Evolutionary conservation across 2,329 filamentous ascomycete species (phyloP).

Genomic region (Colletotrichum costaricense): DNA sequence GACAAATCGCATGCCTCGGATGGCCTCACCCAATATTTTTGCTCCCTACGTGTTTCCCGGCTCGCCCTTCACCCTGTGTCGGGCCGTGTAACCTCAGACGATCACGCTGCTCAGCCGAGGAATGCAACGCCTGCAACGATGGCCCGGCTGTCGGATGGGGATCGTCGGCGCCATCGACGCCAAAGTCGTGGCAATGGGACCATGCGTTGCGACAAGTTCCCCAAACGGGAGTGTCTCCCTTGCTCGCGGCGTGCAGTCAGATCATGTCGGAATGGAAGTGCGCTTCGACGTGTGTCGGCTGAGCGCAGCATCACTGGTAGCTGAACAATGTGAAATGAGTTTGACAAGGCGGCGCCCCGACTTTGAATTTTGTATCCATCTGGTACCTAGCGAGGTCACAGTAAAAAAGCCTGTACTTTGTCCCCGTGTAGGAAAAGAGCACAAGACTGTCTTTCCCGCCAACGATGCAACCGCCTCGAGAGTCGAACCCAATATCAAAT

Average conservation of each 20-base stretch:
- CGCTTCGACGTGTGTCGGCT: neutral
- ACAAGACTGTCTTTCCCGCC: constrained; percentile 14
- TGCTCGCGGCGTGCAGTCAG: neutral
- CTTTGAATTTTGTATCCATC: constrained; percentile 16
- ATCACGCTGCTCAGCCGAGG: neutral
- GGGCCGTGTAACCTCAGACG: constrained; percentile 3
- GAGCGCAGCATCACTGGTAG: neutral
- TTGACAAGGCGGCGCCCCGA: constrained; percentile 6
- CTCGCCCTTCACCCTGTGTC: neutral
- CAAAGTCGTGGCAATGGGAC: constrained; percentile 16
- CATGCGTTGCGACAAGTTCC: constrained; percentile 21
- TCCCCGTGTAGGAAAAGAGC: neutral
- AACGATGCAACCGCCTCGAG: constrained; percentile 10
- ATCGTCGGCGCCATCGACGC: constrained; percentile 15
- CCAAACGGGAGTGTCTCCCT: neutral
- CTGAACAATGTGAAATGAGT: neutral
- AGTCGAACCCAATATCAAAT: neutral
- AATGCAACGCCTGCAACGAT: neutral
- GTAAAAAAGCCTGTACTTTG: constrained; percentile 15
- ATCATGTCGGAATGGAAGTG: neutral
- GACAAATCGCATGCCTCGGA: neutral
- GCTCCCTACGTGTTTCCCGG: neutral
- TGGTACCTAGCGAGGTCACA: constrained; percentile 20
- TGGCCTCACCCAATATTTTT: neutral
- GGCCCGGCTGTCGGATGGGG: constrained; percentile 17